Base-by-base conservation (phyloP, 345 rosid genomes). In the Heritiera fomes region DNA sequence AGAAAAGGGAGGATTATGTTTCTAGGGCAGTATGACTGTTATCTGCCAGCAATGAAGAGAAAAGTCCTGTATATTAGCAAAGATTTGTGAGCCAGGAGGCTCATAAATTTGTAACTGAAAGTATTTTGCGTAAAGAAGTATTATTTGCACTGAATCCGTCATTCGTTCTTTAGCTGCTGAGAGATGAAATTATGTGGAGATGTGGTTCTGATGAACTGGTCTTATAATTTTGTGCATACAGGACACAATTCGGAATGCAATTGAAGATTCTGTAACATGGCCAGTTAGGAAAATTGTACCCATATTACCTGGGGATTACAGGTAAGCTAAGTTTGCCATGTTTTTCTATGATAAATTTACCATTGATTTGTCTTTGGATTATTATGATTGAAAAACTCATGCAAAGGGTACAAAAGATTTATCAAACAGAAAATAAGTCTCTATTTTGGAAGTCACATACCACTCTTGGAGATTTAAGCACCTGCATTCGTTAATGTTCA, bases 251-350 rank as follows among this genome's bases (percentile, higher is more conserved):
- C 76, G 78, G 58, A 91, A 95, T 79, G 97, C 98, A 23, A 67
- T 95, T 69, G 99, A 95, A 85, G 99, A 92, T 86, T 89, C 95
- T 18, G 74, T 95, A 50, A 95, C 93, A 53, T 95, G 99, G 99
- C 99, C 99, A 6, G 91, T 95, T 70, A 82, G 98, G 81, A 89
- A 95, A 76, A 90, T 92, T 75, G 79, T 91, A 66, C 85, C 91
- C 8, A 92, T 93, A 82, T 43, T 92, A 56, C 94, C 98, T n/a
- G 99, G 98, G 65, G 98, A 95, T 86, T 93, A 95, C 82, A 92
- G 97, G 98, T 91, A 81, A 18, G 76, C 66, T 66, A 72, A 46
- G 71, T 67, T 69, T 67, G 28, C 65, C 59, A 71, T 13, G 41
- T 23, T 65, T 23, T 13, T 77, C 56, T 7, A 23, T 23, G 28